Percentiles rank a stretch among this genome's conserved stretches.
Evolutionary conservation across 1,284 basidiomycete species (phyloP).

Genomic region (Heliocybe sulcata): DNA sequence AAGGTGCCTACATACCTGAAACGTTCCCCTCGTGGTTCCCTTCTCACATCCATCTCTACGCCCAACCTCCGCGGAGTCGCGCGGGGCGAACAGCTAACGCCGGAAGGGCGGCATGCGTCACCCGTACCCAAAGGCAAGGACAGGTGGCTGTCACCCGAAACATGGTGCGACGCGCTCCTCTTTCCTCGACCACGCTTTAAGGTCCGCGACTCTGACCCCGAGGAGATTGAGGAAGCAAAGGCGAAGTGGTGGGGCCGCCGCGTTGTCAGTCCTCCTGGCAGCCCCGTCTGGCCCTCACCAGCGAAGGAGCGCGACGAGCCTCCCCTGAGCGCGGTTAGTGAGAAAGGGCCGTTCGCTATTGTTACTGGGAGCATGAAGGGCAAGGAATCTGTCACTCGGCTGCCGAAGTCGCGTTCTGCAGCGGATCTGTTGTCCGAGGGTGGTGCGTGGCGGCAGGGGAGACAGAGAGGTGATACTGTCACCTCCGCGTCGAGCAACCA

Average conservation of each 20-base stretch:
- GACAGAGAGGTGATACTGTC: slow-evolving; percentile 5
- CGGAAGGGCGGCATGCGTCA: neutral
- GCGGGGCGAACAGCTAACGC: slow-evolving; percentile 3
- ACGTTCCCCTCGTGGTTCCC: slow-evolving; percentile 11
- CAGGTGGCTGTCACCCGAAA: slow-evolving; percentile 63
- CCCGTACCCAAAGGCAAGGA: slow-evolving; percentile 35
- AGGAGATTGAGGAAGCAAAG: slow-evolving; percentile 19
- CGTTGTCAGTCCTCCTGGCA: slow-evolving; percentile 43
- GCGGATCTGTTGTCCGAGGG: slow-evolving; percentile 20
- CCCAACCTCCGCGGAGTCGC: slow-evolving; percentile 45
- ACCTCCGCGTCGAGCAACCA: neutral
- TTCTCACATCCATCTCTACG: slow-evolving; percentile 47
- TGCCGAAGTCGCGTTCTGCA: slow-evolving; percentile 42
- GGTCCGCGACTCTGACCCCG: slow-evolving; percentile 22
- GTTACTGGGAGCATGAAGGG: slow-evolving; percentile 2
- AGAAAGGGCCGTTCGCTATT: slow-evolving; percentile 16
- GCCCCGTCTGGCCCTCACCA: slow-evolving; percentile 26
- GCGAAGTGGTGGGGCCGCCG: slow-evolving; percentile 15
- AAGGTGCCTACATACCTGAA: slow-evolving; percentile 17
- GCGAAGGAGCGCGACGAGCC: slow-evolving; percentile 2
- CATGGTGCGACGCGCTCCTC: slow-evolving; percentile 72
- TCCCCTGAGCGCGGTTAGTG: slow-evolving; percentile 5
- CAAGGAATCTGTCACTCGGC: slow-evolving; percentile 8
- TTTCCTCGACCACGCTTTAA: slow-evolving; percentile 68
- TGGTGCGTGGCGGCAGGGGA: slow-evolving; percentile 5